These are phyloP conservation scores for Trichophyton schoenleinii DNA, from an alignment of 2,329 filamentous ascomycete species.

Conservation along the genomic window DNA sequence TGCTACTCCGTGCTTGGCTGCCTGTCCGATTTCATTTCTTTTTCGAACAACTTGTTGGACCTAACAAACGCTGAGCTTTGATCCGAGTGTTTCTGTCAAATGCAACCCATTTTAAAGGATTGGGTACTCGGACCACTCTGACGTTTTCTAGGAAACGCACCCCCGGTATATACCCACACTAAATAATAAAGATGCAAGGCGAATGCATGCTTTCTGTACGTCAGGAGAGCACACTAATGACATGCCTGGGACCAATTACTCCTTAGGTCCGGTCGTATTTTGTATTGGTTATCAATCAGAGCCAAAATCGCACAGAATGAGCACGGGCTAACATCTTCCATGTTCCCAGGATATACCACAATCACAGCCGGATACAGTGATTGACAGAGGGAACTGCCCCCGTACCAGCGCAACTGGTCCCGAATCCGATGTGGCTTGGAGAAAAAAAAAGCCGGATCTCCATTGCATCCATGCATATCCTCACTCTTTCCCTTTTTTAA, in stretches of 20 bases:
- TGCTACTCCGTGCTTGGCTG: neutral
- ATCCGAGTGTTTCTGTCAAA: neutral
- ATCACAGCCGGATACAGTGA: neutral
- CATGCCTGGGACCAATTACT: neutral
- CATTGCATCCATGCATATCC: neutral
- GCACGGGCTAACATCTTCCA: neutral
- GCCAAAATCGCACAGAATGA: neutral
- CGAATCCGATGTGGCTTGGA: neutral
- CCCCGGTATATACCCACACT: neutral
- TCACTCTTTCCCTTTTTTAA: neutral
- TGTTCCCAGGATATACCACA: neutral
- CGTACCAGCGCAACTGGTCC: neutral
- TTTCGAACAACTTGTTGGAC: neutral
- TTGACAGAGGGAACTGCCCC: neutral
- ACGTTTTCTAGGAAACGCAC: neutral
- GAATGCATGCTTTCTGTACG: neutral
- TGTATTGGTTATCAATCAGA: neutral
- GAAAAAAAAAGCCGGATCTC: conserved; percentile 2
- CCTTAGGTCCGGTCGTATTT: neutral
- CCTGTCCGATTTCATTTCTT: neutral
- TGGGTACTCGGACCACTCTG: too few relatives aligned
- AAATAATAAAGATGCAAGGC: neutral
- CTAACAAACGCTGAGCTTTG: neutral
- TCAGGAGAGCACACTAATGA: neutral
- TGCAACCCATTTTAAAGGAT: neutral